These are phyloP conservation scores for Botryosphaeria agaves DNA, from an alignment of 2,329 filamentous ascomycete genomes.

Conservation along the genomic window DNA sequence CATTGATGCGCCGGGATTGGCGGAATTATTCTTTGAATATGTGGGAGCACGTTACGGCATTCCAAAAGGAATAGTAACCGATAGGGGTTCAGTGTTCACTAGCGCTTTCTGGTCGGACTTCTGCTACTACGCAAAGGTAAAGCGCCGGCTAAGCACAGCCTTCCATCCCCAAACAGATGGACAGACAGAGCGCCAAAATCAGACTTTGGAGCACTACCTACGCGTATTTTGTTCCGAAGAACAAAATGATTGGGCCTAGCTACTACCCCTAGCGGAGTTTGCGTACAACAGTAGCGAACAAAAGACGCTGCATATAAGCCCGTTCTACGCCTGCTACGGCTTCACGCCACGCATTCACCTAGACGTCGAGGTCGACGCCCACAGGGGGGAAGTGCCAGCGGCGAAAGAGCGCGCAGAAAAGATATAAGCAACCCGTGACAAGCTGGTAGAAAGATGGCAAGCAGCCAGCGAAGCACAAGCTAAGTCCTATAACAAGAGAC, in stretches of 20 bases:
- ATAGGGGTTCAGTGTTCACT: conserved; percentile 4
- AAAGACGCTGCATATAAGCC: neutral
- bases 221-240: neutral
- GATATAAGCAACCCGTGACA: neutral
- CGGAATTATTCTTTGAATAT: conserved; percentile 1
- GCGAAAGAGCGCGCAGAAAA: neutral
- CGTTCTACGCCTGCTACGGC: neutral
- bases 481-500: neutral
- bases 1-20: neutral
- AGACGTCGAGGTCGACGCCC: neutral
- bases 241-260: neutral
- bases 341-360: neutral
- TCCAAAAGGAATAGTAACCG: conserved; percentile 4
- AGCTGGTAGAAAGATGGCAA: neutral
- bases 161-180: conserved; percentile 6
- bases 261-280: neutral
- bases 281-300: neutral
- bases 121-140: conserved; percentile 3
- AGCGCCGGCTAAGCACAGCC: conserved; percentile 3
- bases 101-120: conserved; percentile 3
- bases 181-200: conserved; percentile 3
- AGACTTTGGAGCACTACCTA: neutral
- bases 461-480: neutral
- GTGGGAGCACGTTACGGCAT: neutral
- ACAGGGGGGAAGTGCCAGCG: neutral